Conservation (phyloP, 345 rosid genomes). For the Eucalyptus viminalis region DNA sequence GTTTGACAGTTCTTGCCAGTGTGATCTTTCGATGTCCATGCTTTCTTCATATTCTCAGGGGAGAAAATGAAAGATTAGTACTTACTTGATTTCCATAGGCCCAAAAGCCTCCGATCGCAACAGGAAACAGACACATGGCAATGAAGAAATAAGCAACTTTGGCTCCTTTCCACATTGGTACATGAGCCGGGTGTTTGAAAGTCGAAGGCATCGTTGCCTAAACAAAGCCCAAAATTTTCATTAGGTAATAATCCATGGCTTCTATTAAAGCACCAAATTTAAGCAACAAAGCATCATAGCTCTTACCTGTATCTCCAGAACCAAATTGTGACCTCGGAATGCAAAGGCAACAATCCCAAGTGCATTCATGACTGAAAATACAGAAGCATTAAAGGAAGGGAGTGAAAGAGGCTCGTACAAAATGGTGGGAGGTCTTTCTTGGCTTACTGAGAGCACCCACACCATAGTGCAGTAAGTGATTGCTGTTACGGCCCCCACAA, state of each 20-base stretch:
- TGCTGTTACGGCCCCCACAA: conserved; percentile 89
- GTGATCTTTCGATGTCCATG: not conserved
- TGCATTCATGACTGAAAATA: conserved; percentile 76
- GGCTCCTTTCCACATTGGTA: conserved; percentile 99
- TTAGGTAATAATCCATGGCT: not conserved
- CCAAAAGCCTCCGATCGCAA: conserved; percentile 96
- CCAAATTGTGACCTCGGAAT: conserved; percentile 90
- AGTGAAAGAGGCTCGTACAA: conserved; percentile 65
- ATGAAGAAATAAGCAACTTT: conserved; percentile 87
- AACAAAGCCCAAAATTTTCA: not conserved
- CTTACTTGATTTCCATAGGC: conserved; percentile 94
- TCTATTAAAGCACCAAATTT: not conserved
- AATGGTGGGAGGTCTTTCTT: conserved; percentile 66
- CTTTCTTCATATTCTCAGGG: not conserved
- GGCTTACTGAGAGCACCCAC: conserved; percentile 96
- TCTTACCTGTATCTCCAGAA: conserved; percentile 80
- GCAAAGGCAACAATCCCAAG: conserved; percentile 95
- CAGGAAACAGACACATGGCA: conserved; percentile 78
- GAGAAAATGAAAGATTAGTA: not conserved
- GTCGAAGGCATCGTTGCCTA: conserved; percentile 99
- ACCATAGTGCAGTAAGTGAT: conserved; percentile 90
- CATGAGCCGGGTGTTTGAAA: conserved; percentile 93
- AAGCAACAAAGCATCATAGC: too few relatives aligned
- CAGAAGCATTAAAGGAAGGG: conserved; percentile 47
- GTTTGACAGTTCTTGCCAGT: not conserved